phyloP scores from a whole-genome alignment of 2,329 filamentous ascomycete species.

The Periglandula ipomoeae region DNA sequence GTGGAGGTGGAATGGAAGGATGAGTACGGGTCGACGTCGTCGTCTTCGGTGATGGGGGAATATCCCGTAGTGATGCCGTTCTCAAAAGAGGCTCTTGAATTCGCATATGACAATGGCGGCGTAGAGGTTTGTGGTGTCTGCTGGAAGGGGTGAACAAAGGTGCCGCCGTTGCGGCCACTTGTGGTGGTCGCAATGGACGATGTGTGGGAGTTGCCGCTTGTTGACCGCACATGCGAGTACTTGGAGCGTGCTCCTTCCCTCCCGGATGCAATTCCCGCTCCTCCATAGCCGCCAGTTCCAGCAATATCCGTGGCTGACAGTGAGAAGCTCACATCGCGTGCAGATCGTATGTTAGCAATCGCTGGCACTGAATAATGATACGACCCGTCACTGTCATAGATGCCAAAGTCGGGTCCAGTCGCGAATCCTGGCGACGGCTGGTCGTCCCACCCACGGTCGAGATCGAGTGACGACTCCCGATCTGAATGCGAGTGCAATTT shows the following conservation, averaged over 20 bases:
- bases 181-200: conserved; percentile 43
- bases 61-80: conserved; percentile 26
- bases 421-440: conserved; percentile 23
- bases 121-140: conserved; percentile 54
- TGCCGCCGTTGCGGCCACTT: conserved; percentile 37
- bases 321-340: conserved; percentile 38
- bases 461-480: conserved; percentile 49
- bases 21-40: conserved; percentile 24
- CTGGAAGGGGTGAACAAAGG: conserved; percentile 56
- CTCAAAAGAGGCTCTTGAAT: conserved; percentile 44
- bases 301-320: conserved; percentile 26
- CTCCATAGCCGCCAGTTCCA: conserved; percentile 4
- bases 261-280: conserved; percentile 6
- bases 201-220: conserved; percentile 48
- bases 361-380: conserved; percentile 10
- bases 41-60: conserved; percentile 46
- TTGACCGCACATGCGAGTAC: conserved; percentile 47
- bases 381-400: conserved; percentile 18
- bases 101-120: conserved; percentile 49
- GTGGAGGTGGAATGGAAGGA: conserved; percentile 10
- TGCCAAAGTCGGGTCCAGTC: conserved; percentile 15
- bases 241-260: conserved; percentile 17
- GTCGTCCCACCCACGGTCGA: conserved; percentile 52
- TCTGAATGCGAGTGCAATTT: conserved; percentile 43
- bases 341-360: neutral